Conservation (phyloP, 805 yeast genomes). For the Zygosaccharomyces kombuchaensis region DNA sequence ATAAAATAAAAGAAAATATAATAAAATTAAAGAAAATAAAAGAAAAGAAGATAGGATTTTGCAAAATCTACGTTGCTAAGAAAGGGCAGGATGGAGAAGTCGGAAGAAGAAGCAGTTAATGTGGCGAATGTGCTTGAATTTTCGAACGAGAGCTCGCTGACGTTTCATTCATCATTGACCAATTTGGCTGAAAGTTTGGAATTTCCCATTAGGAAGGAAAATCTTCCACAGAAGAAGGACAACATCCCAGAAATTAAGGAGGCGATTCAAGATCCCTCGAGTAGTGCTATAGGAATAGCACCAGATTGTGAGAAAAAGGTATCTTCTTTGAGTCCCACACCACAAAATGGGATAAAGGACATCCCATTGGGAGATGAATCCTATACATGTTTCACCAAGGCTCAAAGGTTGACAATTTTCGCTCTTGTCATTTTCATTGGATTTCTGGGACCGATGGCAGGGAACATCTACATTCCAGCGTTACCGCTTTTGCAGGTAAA, state of each 20-base stretch:
- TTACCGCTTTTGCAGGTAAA: conserved; percentile 42
- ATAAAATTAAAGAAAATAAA: background rate
- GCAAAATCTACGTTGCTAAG: background rate
- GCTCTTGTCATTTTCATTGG: conserved; percentile 45
- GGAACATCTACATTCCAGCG: conserved; percentile 55
- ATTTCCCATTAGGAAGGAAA: background rate
- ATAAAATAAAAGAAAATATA: background rate
- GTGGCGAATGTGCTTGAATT: background rate
- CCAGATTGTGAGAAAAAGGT: conserved; percentile 4
- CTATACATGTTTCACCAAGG: conserved; percentile 36
- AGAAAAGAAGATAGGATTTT: too few species aligned
- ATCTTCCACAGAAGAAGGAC: background rate
- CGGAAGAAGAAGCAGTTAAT: background rate
- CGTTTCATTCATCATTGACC: background rate
- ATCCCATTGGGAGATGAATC: conserved; percentile 4
- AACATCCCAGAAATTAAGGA: background rate
- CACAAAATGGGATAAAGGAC: conserved; percentile 3
- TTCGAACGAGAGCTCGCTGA: conserved; percentile 3
- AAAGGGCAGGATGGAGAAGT: background rate
- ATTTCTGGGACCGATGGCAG: conserved; percentile 53
- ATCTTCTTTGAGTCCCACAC: conserved; percentile 2
- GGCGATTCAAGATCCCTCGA: background rate
- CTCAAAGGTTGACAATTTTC: conserved; percentile 35
- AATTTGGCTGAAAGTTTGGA: background rate
- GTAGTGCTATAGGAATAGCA: conserved; percentile 5